A percentile compares a stretch with the other conserved stretches of the same genome.
Evolutionary conservation across 768 basidiomycete species (phyloP).

Genomic region (Kwoniella heveanensis): DNA sequence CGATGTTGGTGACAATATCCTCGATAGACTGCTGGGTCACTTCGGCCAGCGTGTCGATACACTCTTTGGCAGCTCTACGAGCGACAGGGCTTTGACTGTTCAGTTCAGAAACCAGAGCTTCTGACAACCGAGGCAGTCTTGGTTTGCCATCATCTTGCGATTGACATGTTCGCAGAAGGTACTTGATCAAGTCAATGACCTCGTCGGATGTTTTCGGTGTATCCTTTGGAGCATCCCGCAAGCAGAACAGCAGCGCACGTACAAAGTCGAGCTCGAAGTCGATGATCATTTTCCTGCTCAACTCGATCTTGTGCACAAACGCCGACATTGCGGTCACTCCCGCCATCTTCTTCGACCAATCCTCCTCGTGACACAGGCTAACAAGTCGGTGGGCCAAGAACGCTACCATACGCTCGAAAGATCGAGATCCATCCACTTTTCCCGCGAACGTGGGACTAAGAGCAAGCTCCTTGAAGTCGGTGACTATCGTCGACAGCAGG

Average conservation of each 20-base stretch:
- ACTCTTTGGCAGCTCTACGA: constrained; percentile 77
- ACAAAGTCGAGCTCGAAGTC: constrained; percentile 88
- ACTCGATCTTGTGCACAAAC: constrained; percentile 69
- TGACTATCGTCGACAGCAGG: constrained; percentile 66
- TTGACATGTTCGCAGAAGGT: constrained; percentile 54
- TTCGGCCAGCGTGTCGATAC: constrained; percentile 75
- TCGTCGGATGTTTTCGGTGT: constrained; percentile 78
- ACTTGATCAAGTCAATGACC: constrained; percentile 71
- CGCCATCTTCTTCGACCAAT: constrained; percentile 85
- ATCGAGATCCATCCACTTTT: constrained; percentile 54
- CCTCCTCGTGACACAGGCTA: constrained; percentile 83
- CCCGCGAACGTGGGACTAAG: constrained; percentile 30
- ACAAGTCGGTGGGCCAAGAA: constrained; percentile 81
- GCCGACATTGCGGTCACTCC: constrained; percentile 84
- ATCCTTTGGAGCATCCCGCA: constrained; percentile 92
- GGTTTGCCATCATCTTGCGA: constrained; percentile 58
- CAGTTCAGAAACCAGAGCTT: constrained; percentile 78
- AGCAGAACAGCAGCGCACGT: constrained; percentile 81
- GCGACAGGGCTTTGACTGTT: constrained; percentile 83
- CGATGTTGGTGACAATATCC: constrained; percentile 71
- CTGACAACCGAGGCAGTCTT: constrained; percentile 69
- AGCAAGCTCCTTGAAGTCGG: constrained; percentile 65
- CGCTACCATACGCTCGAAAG: constrained; percentile 64
- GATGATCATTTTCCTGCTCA: constrained; percentile 76
- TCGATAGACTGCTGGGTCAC: constrained; percentile 70